Evolutionary conservation across 2,329 filamentous ascomycete species (phyloP), one percentile per base, ranked within the genome.

Genomic region (Trichoderma brevicompactum): DNA sequence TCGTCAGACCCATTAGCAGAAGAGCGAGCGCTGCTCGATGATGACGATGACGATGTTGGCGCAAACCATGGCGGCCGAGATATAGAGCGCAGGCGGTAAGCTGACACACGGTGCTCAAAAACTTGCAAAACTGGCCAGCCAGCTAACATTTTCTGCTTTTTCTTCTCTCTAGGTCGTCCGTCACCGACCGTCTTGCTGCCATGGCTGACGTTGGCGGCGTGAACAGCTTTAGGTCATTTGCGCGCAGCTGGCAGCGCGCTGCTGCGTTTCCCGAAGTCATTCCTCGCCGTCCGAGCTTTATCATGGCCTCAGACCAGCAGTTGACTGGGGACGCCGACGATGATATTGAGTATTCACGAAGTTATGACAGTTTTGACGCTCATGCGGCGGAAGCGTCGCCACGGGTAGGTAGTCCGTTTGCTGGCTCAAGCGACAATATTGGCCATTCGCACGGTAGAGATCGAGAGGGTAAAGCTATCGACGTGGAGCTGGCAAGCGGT

Each of bases 171-270:
- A 88, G 86, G 67, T 86, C 85, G n/a, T 89, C 87, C 7, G 79
- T 86, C 44, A 84, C 83, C 38, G 81, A 85, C 68, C 82, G 83
- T 40, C 77, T 91, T 41, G 79, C 84, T 32, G 81, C 82, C 61
- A 75, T 89, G 62, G 82, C 85, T 70, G 89, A 96, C 67, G 89
- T 92, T 54, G 95, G 94, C 69, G 94, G 94, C 58, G 90, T 94
- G 67, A 98, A 98, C 81, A 96, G 92, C 77, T 91, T 98, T 72
- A 90, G 95, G 73, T 96, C 94, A 73, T 98, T 98, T 75, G 92
- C 94, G 50, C 87, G 91, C 67, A 96, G 92, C 71, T 97, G 93
- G 91, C 92, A 94, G 78, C 89, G 94, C 75, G 94, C 94, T 43
- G 92, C 93, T 32, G 89, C 85, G 65, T 98, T 98, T 77, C 86